These are phyloP conservation scores for Cyberlindnera maritima DNA, from an alignment of 805 yeast species.

Conservation along the genomic window DNA sequence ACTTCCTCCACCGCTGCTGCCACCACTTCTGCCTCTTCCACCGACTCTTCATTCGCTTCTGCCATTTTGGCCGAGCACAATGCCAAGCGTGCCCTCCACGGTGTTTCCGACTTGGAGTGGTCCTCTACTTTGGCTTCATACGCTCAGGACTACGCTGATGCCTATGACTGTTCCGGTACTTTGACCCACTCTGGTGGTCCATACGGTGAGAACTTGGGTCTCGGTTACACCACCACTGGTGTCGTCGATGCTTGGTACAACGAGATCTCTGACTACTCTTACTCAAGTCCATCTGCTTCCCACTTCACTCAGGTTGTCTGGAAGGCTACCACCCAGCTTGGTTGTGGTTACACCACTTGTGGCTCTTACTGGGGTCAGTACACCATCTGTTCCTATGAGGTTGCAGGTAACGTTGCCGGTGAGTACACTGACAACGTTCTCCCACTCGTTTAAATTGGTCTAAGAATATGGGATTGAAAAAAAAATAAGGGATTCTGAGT, in stretches of 20 bases:
- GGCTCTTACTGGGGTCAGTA: constrained; percentile 53
- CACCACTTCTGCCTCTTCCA: constrained; percentile 20
- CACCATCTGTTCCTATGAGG: constrained; percentile 70
- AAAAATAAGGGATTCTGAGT: too few relatives aligned
- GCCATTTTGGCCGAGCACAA: constrained; percentile 50
- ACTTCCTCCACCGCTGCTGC: constrained; percentile 22
- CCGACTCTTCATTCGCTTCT: constrained; percentile 34
- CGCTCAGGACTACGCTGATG: constrained; percentile 50
- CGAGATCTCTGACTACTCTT: constrained; percentile 57
- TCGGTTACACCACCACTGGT: constrained; percentile 54
- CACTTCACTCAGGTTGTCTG: constrained; percentile 87
- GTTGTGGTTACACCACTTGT: constrained; percentile 74
- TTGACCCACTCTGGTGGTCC: constrained; percentile 68
- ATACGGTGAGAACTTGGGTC: constrained; percentile 81
- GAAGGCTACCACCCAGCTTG: constrained; percentile 63
- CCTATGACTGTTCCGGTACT: constrained; percentile 58
- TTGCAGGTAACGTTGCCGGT: constrained; percentile 70
- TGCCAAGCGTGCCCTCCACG: constrained; percentile 45
- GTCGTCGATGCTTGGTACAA: constrained; percentile 78
- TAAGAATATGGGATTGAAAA: too few relatives aligned
- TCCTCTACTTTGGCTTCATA: constrained; percentile 41
- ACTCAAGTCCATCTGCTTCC: constrained; percentile 57
- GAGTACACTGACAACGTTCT: constrained; percentile 40
- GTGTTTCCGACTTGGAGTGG: constrained; percentile 48
- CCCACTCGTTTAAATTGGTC: constrained; percentile 9